phyloP scores from a whole-genome alignment of 2,329 filamentous ascomycete genomes.

The Phialocephala sp. region DNA sequence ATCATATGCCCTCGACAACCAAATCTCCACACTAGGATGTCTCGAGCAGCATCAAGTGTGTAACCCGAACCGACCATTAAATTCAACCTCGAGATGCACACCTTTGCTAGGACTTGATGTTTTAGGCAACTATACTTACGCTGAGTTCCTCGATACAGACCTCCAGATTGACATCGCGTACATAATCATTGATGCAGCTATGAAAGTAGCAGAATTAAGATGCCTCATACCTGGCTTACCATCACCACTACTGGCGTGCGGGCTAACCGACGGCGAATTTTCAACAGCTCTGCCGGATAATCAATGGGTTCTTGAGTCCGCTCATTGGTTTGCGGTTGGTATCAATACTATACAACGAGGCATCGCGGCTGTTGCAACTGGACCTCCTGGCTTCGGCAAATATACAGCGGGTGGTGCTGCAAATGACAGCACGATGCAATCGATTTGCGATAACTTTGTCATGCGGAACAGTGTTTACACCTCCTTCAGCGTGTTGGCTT shows the following conservation, averaged over 20 bases:
- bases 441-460: constrained; percentile 11
- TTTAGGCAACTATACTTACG: not conserved
- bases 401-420: constrained; percentile 6
- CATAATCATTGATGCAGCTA: not conserved
- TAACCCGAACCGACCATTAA: constrained; percentile 5
- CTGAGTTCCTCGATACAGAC: constrained; percentile 4
- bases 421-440: constrained; percentile 9
- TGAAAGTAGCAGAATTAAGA: not conserved
- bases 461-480: constrained; percentile 11
- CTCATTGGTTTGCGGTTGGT: constrained; percentile 11
- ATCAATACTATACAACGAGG: constrained; percentile 11
- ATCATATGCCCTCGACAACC: constrained; percentile 3
- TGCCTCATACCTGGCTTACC: not conserved
- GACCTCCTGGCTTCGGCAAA: not conserved
- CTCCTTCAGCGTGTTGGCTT: constrained; percentile 10
- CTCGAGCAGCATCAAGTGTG: constrained; percentile 11
- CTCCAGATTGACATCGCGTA: not conserved
- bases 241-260: constrained; percentile 4
- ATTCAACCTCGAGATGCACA: not conserved
- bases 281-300: constrained; percentile 4
- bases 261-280: not conserved
- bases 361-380: constrained; percentile 8
- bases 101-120: not conserved
- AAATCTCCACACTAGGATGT: constrained; percentile 1
- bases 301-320: constrained; percentile 11